These are phyloP conservation scores for Leishmania major DNA, from an alignment of 208 protist species.

Conservation along the genomic window DNA sequence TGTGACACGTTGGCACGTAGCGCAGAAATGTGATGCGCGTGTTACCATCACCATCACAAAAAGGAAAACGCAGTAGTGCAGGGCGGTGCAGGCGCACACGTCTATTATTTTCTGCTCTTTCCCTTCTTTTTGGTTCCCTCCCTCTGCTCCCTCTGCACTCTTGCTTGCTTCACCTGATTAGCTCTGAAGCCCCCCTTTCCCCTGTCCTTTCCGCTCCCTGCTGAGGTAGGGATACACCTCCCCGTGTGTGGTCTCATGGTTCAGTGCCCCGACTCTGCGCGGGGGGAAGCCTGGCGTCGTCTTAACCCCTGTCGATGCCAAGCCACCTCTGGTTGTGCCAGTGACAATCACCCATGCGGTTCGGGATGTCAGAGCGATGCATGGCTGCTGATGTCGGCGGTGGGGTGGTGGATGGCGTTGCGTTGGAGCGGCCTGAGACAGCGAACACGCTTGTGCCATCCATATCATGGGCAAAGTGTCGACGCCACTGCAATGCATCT, in stretches of 20 bases:
- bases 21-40: background rate
- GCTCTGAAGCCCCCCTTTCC: background rate
- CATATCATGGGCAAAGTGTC: background rate
- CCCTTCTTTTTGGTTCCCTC: background rate
- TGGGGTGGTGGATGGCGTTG: background rate
- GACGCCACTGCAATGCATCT: background rate
- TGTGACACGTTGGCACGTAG: background rate
- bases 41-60: background rate
- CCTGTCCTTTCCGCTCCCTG: background rate
- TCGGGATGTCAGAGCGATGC: background rate
- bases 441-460: background rate
- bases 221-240: background rate
- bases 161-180: background rate
- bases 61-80: background rate
- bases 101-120: background rate
- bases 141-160: background rate
- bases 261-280: background rate
- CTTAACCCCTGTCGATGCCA: background rate
- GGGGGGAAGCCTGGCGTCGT: background rate
- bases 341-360: no score
- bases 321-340: no score
- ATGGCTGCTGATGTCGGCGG: background rate
- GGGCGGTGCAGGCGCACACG: background rate
- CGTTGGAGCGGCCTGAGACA: background rate
- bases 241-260: background rate